A percentile compares a stretch with the other conserved stretches of the same genome.
Evolutionary conservation across 1,139 yeast genomes (phyloP).

Genomic region (Yarrowia galli): DNA sequence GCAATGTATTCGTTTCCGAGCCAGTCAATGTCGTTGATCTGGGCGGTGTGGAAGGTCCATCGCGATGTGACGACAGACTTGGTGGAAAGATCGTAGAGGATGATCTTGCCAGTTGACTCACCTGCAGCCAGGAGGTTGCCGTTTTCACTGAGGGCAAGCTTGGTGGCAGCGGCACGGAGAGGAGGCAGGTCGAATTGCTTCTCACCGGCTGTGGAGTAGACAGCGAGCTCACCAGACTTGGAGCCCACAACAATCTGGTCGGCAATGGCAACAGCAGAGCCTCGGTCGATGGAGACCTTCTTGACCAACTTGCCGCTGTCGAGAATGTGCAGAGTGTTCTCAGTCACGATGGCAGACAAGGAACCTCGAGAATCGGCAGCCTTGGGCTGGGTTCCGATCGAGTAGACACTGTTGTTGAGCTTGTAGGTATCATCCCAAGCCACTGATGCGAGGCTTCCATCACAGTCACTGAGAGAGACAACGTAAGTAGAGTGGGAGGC

Average conservation of each 20-base stretch:
- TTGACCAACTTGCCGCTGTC: constrained; percentile 45
- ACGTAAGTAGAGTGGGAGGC: constrained; percentile 46
- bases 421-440: constrained; percentile 93
- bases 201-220: constrained; percentile 19
- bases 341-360: constrained; percentile 57
- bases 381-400: constrained; percentile 68
- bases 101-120: constrained; percentile 83
- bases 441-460: constrained; percentile 57
- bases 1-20: constrained; percentile 73
- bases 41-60: constrained; percentile 95
- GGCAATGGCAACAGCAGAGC: constrained; percentile 50
- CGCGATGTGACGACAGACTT: constrained; percentile 76
- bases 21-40: constrained; percentile 81
- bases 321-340: constrained; percentile 55
- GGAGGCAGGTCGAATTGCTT: constrained; percentile 53
- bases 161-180: constrained; percentile 68
- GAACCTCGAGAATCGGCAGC: constrained; percentile 49
- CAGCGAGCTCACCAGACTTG: constrained; percentile 38
- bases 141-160: constrained; percentile 73
- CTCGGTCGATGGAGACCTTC: constrained; percentile 39
- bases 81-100: constrained; percentile 65
- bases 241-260: constrained; percentile 51
- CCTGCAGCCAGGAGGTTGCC: constrained; percentile 80
- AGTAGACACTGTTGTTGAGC: constrained; percentile 50
- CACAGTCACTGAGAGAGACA: constrained; percentile 51